A percentile compares a stretch with the other conserved stretches of the same genome.
These are phyloP conservation scores for Aspergillus unguis DNA, from an alignment of 2,329 filamentous ascomycete genomes.

Conservation along the genomic window DNA sequence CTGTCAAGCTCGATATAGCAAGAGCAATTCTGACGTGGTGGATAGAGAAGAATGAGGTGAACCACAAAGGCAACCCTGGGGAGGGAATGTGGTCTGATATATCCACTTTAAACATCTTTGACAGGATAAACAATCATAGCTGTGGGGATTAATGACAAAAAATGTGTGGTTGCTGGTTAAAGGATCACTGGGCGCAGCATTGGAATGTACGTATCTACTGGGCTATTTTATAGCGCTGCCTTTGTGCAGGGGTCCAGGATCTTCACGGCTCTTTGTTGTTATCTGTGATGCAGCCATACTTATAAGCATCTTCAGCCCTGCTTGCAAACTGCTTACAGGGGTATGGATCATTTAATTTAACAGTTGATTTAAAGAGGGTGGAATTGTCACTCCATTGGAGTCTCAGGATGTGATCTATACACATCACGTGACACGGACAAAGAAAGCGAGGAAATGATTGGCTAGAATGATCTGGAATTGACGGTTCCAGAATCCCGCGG, in stretches of 20 bases:
- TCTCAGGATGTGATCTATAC: background rate
- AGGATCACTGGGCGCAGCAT: background rate
- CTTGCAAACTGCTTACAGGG: too few species aligned
- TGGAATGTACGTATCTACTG: conserved; percentile 2
- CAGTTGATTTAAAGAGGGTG: too few species aligned
- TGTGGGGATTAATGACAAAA: background rate
- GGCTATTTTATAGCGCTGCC: background rate
- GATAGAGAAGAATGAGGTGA: background rate
- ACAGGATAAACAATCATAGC: conserved; percentile 1
- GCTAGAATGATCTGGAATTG: background rate
- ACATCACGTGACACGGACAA: background rate
- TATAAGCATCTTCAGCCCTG: too few species aligned
- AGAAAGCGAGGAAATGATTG: background rate
- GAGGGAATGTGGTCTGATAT: background rate
- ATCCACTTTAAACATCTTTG: background rate
- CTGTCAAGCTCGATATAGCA: too few species aligned
- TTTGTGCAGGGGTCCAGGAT: background rate
- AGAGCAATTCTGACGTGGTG: background rate
- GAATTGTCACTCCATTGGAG: too few species aligned
- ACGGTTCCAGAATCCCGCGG: background rate
- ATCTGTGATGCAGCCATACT: background rate
- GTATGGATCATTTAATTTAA: too few species aligned
- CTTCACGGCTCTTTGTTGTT: background rate
- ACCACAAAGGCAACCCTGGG: background rate
- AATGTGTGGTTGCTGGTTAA: conserved; percentile 5